Conservation (phyloP, 805 yeast species). For the Scheffersomyces ergatensis region DNA sequence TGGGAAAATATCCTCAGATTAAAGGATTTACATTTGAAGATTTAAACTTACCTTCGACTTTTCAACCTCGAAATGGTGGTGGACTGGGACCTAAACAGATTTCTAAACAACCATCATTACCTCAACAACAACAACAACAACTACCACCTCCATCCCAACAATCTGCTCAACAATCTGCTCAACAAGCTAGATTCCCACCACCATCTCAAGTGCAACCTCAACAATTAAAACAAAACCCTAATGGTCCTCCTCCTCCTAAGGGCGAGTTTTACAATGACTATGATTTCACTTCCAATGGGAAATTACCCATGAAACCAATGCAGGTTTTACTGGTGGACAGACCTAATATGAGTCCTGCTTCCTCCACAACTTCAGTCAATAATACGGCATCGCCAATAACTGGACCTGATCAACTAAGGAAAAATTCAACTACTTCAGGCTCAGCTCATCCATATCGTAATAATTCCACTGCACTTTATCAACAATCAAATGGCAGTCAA, state of each 20-base stretch:
- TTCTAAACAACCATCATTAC: slow-evolving; percentile 15
- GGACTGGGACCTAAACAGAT: too few species aligned
- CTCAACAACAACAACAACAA: slow-evolving; percentile 15
- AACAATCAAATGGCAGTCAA: slow-evolving; percentile 1
- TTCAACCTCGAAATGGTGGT: slow-evolving; percentile 6
- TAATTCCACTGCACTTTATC: background rate
- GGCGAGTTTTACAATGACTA: slow-evolving; percentile 27
- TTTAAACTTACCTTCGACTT: slow-evolving; percentile 27
- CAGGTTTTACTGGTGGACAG: slow-evolving; percentile 31
- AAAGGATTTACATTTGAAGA: slow-evolving; percentile 31
- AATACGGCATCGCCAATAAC: background rate
- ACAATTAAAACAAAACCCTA: too few species aligned
- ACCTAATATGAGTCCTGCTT: slow-evolving; percentile 2
- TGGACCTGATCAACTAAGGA: background rate
- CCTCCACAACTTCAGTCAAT: background rate
- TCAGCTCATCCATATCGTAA: background rate
- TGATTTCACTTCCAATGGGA: slow-evolving; percentile 43
- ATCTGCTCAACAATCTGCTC: slow-evolving; percentile 3
- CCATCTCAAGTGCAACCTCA: background rate
- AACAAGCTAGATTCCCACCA: background rate
- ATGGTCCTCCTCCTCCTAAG: background rate
- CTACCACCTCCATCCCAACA: slow-evolving; percentile 1
- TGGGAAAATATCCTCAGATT: slow-evolving; percentile 36
- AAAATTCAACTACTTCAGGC: background rate
- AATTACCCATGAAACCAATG: slow-evolving; percentile 43